Evolutionary conservation across 2,329 filamentous ascomycete genomes (phyloP), one percentile per base, ranked within the genome.

Genomic region (Corinectria fuckeliana): DNA sequence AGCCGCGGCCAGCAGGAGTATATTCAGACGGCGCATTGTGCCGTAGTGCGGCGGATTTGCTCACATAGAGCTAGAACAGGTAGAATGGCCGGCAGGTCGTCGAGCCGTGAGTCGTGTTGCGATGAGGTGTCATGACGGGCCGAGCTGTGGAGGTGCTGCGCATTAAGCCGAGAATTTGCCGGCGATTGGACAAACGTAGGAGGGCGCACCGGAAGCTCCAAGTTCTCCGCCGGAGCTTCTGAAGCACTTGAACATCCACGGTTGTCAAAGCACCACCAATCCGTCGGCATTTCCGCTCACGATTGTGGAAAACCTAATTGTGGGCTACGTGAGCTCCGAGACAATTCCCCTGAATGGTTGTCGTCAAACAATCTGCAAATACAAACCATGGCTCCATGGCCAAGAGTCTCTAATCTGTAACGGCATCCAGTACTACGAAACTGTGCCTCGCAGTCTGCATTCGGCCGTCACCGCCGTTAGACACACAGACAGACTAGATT

Each of bases 1-100:
- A 64, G 79, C 66, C 48, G 72, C 70, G 42, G 78, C 78, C 57
- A 85, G 71, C 45, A 85, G 67, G 13, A 78, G 65, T 52, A 84
- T 57, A 57, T 77, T 74, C 68, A 78, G 72, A 72, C 78, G 80
- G 77, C 82, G 82, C 85, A 87, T 87, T 56, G 66, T 75, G 72
- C 69, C 73, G 69, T 70, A 61, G 48, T 52, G 30, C 41, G 55
- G 56, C 28, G 48, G 32, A 26, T 32, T 32, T 50, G 61, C 60
- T 72, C 66, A 72, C 72, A 74, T 74, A 71, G 63, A 71, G 66
- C 61, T 69, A 47, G n/a, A 14, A 56, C 14, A 30, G 38, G 39
- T 49, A 26, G 30, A 58, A 50, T 64, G 44, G 58, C 53, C 34
- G 23, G 42, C 25, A 58, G 45, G 56, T 58, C 48, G 51, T 48